Evolutionary conservation across 2,329 filamentous ascomycete species (phyloP), one percentile per base, ranked within the genome.

Genomic region (Cladorrhinum sp.): DNA sequence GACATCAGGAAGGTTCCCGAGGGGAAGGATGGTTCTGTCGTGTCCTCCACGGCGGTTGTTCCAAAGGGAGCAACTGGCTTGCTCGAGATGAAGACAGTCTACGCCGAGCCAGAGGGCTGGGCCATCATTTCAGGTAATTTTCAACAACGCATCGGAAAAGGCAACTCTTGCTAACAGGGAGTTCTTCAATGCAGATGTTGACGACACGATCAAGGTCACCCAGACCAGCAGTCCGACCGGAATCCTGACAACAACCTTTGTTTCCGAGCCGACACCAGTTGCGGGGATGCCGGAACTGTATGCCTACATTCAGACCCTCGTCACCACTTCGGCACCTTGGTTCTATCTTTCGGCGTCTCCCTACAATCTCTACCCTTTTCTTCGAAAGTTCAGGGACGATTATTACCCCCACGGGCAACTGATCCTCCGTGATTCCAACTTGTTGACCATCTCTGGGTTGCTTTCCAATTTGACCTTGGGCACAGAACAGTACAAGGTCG

Each of bases 261-360:
- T 90, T 51, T 89, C 93, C 55, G 78, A 85, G 16, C 88, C 92
- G 0, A 78, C 81, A 13, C 85, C 91, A 0, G 85, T 93, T 13
- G 69, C 80, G 0, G 92, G 91, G 52, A 97, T 97, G 92, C 90
- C 92, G 0, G 87, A 91, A 67, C 81, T 97, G 0, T 97, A 96
- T 77, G 75, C 78, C 22, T 80, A 87, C 58, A 79, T 96, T 10
- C 78, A 87, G 50, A 73, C 75, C 5, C 66, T 79, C 3, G 69
- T 87, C 23, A 77, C 79, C 1, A 70, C 81, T 8, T 79, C 81
- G 8, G 88, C 92, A 1, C 84, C 92, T 0, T 96, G 91, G 82
- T 96, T 96, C 79, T 98, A 98, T 74, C 83, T 98, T 51, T 96
- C 91, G 0, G 93, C 93, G 0, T 96, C 92, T 0, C 93, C 93